A percentile compares a stretch with the other conserved stretches of the same genome.
Evolutionary conservation across 805 yeast species (phyloP).

Genomic region (Metschnikowia henanensis): DNA sequence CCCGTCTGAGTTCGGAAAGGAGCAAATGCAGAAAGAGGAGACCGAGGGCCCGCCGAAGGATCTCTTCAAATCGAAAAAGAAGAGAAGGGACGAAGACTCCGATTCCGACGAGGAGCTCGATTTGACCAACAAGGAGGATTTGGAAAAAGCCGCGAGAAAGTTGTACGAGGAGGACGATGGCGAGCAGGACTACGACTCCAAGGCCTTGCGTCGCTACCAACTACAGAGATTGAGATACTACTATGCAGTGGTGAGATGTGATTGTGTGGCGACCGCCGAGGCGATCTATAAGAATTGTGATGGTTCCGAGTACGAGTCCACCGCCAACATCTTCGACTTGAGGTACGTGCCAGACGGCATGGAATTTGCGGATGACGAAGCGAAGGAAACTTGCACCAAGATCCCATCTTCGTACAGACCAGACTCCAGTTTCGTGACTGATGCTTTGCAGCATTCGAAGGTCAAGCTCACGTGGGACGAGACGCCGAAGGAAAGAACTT

Average conservation of each 20-base stretch:
- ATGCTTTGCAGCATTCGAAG: slow-evolving; percentile 94
- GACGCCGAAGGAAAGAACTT: slow-evolving; percentile 86
- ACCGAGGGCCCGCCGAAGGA: slow-evolving; percentile 91
- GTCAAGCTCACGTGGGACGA: slow-evolving; percentile 98
- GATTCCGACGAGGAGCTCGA: slow-evolving; percentile 43
- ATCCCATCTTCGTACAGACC: slow-evolving; percentile 84
- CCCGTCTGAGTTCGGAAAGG: slow-evolving; percentile 93
- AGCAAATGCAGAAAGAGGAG: slow-evolving; percentile 87
- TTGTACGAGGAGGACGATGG: slow-evolving; percentile 81
- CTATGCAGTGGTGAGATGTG: slow-evolving; percentile 89
- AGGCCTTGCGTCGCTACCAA: slow-evolving; percentile 84
- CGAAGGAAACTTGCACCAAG: slow-evolving; percentile 70
- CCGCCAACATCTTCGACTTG: slow-evolving; percentile 91
- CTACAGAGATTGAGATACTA: slow-evolving; percentile 89
- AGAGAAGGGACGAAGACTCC: slow-evolving; percentile 29
- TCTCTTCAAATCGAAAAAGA: slow-evolving; percentile 51
- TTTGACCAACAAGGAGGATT: slow-evolving; percentile 44
- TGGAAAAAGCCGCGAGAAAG: slow-evolving; percentile 65
- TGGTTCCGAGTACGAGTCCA: slow-evolving; percentile 93
- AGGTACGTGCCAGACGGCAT: slow-evolving; percentile 92
- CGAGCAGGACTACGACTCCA: slow-evolving; percentile 79
- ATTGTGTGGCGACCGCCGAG: slow-evolving; percentile 66
- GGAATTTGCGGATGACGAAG: slow-evolving; percentile 72
- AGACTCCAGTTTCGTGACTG: slow-evolving; percentile 73
- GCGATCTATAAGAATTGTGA: slow-evolving; percentile 84